These are phyloP conservation scores for Stenocarpella maydis DNA, from an alignment of 2,329 filamentous ascomycete genomes.

Conservation along the genomic window DNA sequence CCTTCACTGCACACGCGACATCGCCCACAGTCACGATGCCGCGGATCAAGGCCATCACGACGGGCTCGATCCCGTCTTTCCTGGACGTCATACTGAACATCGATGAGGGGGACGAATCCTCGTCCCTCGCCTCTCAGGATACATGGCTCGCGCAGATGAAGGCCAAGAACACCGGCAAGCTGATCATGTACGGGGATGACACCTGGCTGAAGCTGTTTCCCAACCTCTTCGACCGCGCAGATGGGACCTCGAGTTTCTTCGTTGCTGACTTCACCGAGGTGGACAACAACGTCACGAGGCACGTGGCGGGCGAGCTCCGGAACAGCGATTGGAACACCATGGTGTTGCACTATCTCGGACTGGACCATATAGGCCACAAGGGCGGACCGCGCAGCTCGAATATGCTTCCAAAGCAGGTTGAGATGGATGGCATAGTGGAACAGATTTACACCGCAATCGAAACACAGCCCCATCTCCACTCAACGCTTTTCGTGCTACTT, in stretches of 20 bases:
- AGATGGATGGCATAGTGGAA: conserved; percentile 88
- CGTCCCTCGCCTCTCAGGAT: conserved; percentile 86
- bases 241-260: conserved; percentile 98
- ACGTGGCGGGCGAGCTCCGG: conserved; percentile 79
- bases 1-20: conserved; percentile 95
- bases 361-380: conserved; percentile 98
- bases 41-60: conserved; percentile 95
- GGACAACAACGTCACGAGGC: conserved; percentile 94
- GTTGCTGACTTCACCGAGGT: conserved; percentile 98
- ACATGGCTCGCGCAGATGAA: conserved; percentile 96
- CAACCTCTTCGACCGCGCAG: conserved; percentile 81
- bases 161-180: conserved; percentile 72
- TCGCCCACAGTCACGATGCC: conserved; percentile 99
- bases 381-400: conserved; percentile 86
- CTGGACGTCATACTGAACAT: conserved; percentile 97
- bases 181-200: conserved; percentile 97
- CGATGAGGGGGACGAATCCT: conserved; percentile 90
- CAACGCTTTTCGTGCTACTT: conserved; percentile 84
- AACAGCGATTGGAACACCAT: conserved; percentile 89
- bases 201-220: conserved; percentile 99
- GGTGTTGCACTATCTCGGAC: conserved; percentile 92
- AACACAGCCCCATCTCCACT: conserved; percentile 72
- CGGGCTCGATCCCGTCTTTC: conserved; percentile 97
- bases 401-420: conserved; percentile 90
- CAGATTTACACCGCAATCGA: conserved; percentile 81